Evolutionary conservation across 768 basidiomycete genomes (phyloP).

Genomic region (Lentinula sp.): DNA sequence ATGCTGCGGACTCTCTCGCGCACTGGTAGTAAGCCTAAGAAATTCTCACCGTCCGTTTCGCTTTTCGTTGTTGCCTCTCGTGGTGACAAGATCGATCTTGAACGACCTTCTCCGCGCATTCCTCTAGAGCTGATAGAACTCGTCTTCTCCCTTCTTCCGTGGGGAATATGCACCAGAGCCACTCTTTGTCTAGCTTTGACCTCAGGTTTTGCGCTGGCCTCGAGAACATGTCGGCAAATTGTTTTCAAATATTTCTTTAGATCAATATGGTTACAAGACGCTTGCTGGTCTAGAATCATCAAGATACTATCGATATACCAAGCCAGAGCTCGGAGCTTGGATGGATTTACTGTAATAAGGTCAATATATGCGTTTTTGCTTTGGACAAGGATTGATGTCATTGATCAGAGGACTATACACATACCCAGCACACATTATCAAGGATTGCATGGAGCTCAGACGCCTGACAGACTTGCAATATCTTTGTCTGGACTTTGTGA

Average conservation of each 20-base stretch:
- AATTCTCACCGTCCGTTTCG: not conserved
- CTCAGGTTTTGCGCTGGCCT: slow-evolving; percentile 32
- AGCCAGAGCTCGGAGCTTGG: slow-evolving; percentile 10
- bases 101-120: slow-evolving; percentile 9
- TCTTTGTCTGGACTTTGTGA: slow-evolving; percentile 36
- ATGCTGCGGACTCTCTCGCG: slow-evolving; percentile 2
- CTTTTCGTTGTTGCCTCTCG: not conserved
- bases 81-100: slow-evolving; percentile 5
- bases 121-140: slow-evolving; percentile 26
- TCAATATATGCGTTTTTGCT: slow-evolving; percentile 12
- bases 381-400: slow-evolving; percentile 13
- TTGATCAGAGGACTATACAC: slow-evolving; percentile 8
- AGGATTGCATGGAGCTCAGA: slow-evolving; percentile 12
- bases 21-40: slow-evolving; percentile 2
- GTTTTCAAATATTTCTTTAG: slow-evolving; percentile 29
- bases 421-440: slow-evolving; percentile 13
- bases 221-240: slow-evolving; percentile 34
- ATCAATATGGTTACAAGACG: slow-evolving; percentile 11
- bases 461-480: slow-evolving; percentile 28
- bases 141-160: slow-evolving; percentile 17
- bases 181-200: slow-evolving; percentile 25
- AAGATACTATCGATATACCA: slow-evolving; percentile 15
- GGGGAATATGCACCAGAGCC: slow-evolving; percentile 6
- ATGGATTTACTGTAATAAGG: slow-evolving; percentile 17
- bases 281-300: slow-evolving; percentile 21